Percentiles rank a stretch among this genome's conserved stretches.
Conservation (phyloP, 495 filamentous ascomycete species). For the Parathielavia hyrcaniae region DNA sequence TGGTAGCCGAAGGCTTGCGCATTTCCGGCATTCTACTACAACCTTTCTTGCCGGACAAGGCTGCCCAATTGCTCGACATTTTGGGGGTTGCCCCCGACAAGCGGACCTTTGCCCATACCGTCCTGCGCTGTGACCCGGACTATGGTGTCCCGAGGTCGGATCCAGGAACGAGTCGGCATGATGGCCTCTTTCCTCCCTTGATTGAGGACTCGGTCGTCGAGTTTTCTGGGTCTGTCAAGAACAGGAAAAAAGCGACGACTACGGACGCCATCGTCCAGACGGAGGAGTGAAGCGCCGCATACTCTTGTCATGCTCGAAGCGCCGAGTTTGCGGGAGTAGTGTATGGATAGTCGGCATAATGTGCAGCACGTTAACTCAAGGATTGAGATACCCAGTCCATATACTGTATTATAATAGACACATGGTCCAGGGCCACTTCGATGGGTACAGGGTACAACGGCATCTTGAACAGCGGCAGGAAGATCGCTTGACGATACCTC, state of each 20-base stretch:
- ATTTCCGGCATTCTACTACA: slow-evolving; percentile 79
- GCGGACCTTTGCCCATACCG: slow-evolving; percentile 52
- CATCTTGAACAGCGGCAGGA: background rate
- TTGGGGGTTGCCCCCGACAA: slow-evolving; percentile 61
- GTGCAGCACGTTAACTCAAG: background rate
- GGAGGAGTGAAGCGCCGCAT: slow-evolving; percentile 1
- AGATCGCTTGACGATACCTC: background rate
- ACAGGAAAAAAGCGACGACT: background rate
- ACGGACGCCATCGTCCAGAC: background rate
- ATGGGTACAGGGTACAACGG: no score
- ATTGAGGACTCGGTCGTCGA: slow-evolving; percentile 29
- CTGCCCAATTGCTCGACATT: slow-evolving; percentile 64
- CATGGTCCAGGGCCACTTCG: background rate
- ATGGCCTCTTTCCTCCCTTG: slow-evolving; percentile 36
- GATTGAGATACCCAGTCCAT: slow-evolving; percentile 14
- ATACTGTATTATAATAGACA: slow-evolving; percentile 9
- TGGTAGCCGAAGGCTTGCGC: slow-evolving; percentile 70
- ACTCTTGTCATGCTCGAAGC: background rate
- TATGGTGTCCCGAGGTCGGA: slow-evolving; percentile 57
- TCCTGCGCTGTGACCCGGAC: slow-evolving; percentile 52
- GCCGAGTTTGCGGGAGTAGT: background rate
- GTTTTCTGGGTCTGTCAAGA: background rate
- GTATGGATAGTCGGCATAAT: slow-evolving; percentile 10
- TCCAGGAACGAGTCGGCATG: slow-evolving; percentile 32
- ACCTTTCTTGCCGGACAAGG: slow-evolving; percentile 83